Conservation (phyloP, 176 grass and related monocot species). For the Urochloa ruziziensis region DNA sequence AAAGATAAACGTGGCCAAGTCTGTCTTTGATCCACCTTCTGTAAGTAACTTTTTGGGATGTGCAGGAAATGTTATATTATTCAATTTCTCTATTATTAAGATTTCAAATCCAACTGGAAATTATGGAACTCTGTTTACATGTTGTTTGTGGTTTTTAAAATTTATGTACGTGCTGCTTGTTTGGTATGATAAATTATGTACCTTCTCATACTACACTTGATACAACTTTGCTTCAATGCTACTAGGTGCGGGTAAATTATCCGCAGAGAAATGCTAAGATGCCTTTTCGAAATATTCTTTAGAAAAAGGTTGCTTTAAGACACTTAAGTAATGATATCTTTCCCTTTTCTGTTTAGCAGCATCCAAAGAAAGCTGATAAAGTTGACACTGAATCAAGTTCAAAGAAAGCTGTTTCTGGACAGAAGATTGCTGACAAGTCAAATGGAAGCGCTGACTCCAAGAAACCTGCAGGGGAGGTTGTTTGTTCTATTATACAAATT, state of each 20-base stretch:
- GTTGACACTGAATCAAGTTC: constrained; percentile 44
- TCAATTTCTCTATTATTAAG: background rate
- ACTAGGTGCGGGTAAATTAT: background rate
- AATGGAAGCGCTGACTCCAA: constrained; percentile 38
- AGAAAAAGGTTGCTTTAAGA: background rate
- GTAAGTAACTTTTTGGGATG: constrained; percentile 36
- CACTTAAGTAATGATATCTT: background rate
- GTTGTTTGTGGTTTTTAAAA: background rate
- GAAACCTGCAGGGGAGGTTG: constrained; percentile 54
- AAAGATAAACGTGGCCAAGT: constrained; percentile 67
- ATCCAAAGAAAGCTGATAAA: constrained; percentile 66
- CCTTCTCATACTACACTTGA: background rate
- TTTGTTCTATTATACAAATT: constrained; percentile 19
- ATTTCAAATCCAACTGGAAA: background rate
- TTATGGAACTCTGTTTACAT: constrained; percentile 1
- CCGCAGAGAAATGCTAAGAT: background rate
- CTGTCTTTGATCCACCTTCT: constrained; percentile 60
- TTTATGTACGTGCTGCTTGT: background rate
- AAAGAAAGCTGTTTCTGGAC: constrained; percentile 57
- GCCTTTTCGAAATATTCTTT: background rate
- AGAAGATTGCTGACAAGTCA: constrained; percentile 48
- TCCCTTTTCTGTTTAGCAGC: constrained; percentile 29
- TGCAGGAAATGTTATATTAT: background rate
- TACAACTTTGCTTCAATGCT: background rate
- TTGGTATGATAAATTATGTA: constrained; percentile 15